Conservation (phyloP, 352 stramenopile species). For the Pythium volutum region DNA sequence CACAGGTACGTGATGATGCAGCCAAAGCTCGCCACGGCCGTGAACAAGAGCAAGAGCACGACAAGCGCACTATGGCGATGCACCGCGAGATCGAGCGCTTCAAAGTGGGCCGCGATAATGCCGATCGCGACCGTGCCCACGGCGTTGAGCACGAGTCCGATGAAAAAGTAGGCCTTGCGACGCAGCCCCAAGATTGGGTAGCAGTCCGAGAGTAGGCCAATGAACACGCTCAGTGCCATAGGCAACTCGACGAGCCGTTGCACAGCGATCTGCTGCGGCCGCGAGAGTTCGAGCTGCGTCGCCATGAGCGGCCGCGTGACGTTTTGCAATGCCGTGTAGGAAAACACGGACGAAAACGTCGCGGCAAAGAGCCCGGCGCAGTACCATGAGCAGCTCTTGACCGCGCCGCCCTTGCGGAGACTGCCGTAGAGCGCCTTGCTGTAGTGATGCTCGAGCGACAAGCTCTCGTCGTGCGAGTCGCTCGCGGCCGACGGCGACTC, state of each 20-base stretch:
- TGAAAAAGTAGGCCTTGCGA: slow-evolving; percentile 35
- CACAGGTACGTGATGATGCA: slow-evolving; percentile 37
- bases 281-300: slow-evolving; percentile 21
- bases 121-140: slow-evolving; percentile 16
- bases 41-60: slow-evolving; percentile 27
- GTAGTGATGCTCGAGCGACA: slow-evolving; percentile 14
- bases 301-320: slow-evolving; percentile 19
- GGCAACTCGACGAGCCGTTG: slow-evolving; percentile 27
- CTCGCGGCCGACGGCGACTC: neutral
- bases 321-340: slow-evolving; percentile 16
- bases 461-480: neutral
- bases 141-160: slow-evolving; percentile 28
- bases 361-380: slow-evolving; percentile 21
- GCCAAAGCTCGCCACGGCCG: slow-evolving; percentile 27
- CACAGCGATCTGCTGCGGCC: slow-evolving; percentile 19
- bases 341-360: slow-evolving; percentile 23
- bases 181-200: slow-evolving; percentile 29
- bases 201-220: slow-evolving; percentile 34
- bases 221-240: slow-evolving; percentile 30
- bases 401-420: slow-evolving; percentile 25
- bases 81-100: neutral
- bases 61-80: slow-evolving; percentile 14
- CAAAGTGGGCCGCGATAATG: slow-evolving; percentile 17
- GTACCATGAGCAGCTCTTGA: slow-evolving; percentile 24
- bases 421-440: slow-evolving; percentile 31